These are phyloP conservation scores for Amauroascus niger DNA, from an alignment of 2,329 filamentous ascomycete species.

Conservation along the genomic window DNA sequence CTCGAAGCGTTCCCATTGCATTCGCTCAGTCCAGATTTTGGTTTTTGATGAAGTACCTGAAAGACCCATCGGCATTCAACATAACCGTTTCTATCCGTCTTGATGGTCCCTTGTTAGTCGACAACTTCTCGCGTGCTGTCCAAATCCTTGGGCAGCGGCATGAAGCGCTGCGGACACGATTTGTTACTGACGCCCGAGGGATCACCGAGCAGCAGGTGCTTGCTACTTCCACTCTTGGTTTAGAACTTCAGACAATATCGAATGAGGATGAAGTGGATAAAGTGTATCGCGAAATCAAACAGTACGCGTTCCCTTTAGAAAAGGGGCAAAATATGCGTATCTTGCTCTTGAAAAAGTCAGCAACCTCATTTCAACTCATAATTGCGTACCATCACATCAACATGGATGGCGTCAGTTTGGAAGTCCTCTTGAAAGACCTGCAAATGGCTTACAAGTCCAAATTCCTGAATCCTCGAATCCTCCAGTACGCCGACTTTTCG, in stretches of 20 bases:
- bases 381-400: constrained; percentile 43
- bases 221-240: neutral
- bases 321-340: constrained; percentile 25
- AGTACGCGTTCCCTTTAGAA: constrained; percentile 33
- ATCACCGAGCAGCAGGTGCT: constrained; percentile 6
- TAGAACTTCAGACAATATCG: neutral
- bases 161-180: constrained; percentile 29
- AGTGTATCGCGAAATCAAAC: constrained; percentile 20
- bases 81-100: constrained; percentile 28
- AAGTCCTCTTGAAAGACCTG: constrained; percentile 39
- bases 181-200: constrained; percentile 20
- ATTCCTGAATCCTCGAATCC: neutral
- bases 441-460: constrained; percentile 17
- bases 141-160: constrained; percentile 24
- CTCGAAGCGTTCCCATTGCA: too few species aligned
- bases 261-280: neutral
- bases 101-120: constrained; percentile 26
- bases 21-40: constrained; percentile 34
- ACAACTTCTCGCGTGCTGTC: constrained; percentile 29
- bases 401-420: constrained; percentile 42
- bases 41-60: constrained; percentile 17
- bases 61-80: constrained; percentile 37
- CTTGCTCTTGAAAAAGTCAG: constrained; percentile 14
- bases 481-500: constrained; percentile 1
- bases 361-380: constrained; percentile 30